phyloP scores from a whole-genome alignment of 2,329 filamentous ascomycete genomes.

The Xylariaceae sp. region DNA sequence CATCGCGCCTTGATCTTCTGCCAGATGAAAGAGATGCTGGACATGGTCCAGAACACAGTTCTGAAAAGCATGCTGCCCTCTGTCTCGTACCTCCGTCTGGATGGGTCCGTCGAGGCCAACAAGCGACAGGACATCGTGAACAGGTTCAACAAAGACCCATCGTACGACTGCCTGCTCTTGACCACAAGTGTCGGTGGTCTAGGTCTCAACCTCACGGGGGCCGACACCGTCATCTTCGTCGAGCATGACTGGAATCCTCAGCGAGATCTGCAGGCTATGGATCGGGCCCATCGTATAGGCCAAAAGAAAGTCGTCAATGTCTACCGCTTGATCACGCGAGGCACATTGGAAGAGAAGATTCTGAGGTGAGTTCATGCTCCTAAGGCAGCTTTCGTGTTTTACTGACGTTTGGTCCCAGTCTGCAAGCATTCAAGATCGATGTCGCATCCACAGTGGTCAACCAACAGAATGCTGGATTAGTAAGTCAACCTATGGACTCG shows the following conservation, averaged over 20 bases:
- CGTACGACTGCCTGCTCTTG: slow-evolving; percentile 86
- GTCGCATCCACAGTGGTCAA: slow-evolving; percentile 97
- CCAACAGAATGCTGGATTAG: slow-evolving; percentile 89
- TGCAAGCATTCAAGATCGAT: slow-evolving; percentile 99
- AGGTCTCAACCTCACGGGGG: slow-evolving; percentile 89
- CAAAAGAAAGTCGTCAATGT: slow-evolving; percentile 99
- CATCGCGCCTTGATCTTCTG: slow-evolving; percentile 96
- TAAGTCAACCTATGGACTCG: slow-evolving; percentile 13
- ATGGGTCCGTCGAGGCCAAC: slow-evolving; percentile 85
- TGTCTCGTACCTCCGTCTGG: slow-evolving; percentile 88
- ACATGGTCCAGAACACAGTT: slow-evolving; percentile 95
- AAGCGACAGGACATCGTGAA: slow-evolving; percentile 97
- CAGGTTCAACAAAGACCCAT: slow-evolving; percentile 95
- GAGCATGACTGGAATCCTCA: slow-evolving; percentile 99
- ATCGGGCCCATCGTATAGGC: slow-evolving; percentile 93
- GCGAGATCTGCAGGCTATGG: slow-evolving; percentile 98
- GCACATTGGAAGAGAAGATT: slow-evolving; percentile 97
- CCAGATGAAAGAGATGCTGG: slow-evolving; percentile 99
- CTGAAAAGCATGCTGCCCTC: slow-evolving; percentile 84
- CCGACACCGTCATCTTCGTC: slow-evolving; percentile 98
- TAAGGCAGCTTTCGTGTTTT: too few species aligned
- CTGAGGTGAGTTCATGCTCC: slow-evolving; percentile 57
- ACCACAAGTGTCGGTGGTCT: slow-evolving; percentile 94
- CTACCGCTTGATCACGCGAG: slow-evolving; percentile 90
- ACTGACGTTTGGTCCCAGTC: slow-evolving; percentile 31